Conservation (phyloP, 2,329 filamentous ascomycete species). For the Tolypocladium inflatum region DNA sequence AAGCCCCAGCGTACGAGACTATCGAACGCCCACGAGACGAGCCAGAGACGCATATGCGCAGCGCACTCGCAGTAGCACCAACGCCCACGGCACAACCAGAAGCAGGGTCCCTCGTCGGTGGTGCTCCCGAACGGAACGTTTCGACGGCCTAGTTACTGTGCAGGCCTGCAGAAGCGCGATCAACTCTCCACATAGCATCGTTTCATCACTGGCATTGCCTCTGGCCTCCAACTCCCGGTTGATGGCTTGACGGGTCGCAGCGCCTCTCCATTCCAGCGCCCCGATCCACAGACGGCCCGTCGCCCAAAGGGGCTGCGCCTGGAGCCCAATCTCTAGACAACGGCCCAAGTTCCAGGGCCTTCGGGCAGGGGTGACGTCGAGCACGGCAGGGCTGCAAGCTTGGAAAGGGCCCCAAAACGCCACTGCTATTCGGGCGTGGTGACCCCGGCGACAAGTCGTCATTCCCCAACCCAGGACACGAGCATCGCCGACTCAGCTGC, state of each 20-base stretch:
- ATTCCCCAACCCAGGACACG: conserved; percentile 4
- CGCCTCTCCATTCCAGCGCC: neutral
- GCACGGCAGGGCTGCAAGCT: neutral
- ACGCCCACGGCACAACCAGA: neutral
- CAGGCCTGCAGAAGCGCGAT: no score
- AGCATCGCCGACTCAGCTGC: neutral
- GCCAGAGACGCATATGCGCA: neutral
- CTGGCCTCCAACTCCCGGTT: no score
- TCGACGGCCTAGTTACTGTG: no score
- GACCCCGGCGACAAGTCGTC: conserved; percentile 7
- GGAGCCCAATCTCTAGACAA: neutral
- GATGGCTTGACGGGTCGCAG: neutral
- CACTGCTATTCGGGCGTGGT: conserved; percentile 1
- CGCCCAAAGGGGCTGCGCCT: neutral
- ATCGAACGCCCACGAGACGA: neutral
- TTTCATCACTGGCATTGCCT: neutral
- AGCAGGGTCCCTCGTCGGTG: neutral
- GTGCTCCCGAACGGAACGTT: no score
- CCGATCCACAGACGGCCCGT: neutral
- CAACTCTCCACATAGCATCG: neutral
- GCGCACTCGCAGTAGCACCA: neutral
- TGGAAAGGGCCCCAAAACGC: neutral
- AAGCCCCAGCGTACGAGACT: neutral
- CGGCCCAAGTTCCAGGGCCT: neutral
- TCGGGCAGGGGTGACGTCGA: conserved; percentile 4